These are phyloP conservation scores for Xerocomellus amylosporus DNA, from an alignment of 768 basidiomycete genomes.

Conservation along the genomic window DNA sequence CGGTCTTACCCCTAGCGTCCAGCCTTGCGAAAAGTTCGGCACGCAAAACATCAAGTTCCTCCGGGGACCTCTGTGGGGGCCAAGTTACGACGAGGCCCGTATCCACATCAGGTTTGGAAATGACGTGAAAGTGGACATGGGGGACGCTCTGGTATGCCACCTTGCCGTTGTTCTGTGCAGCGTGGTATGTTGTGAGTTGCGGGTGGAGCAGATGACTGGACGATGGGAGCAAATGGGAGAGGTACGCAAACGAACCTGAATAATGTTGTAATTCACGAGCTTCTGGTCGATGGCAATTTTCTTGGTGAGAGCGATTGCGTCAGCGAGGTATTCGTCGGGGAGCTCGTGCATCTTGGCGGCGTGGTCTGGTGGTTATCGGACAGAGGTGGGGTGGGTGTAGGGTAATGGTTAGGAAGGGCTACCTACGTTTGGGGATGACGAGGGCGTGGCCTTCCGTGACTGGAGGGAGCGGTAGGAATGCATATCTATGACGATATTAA, in stretches of 20 bases:
- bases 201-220: not conserved
- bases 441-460: slow-evolving; percentile 84
- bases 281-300: slow-evolving; percentile 74
- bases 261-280: slow-evolving; percentile 77
- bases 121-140: slow-evolving; percentile 92
- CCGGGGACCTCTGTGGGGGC: slow-evolving; percentile 30
- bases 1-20: not conserved
- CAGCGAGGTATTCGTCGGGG: slow-evolving; percentile 77
- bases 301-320: slow-evolving; percentile 79
- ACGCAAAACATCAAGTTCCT: slow-evolving; percentile 12
- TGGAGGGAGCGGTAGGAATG: slow-evolving; percentile 91
- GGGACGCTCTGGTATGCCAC: slow-evolving; percentile 68
- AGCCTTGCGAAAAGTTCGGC: slow-evolving; percentile 1
- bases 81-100: slow-evolving; percentile 80
- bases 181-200: not conserved
- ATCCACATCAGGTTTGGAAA: slow-evolving; percentile 72
- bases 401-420: fast-evolving
- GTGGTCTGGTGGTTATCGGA: slow-evolving; percentile 55
- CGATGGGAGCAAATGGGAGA: too few relatives aligned
- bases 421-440: slow-evolving; percentile 85
- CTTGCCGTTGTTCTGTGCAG: slow-evolving; percentile 62
- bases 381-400: not conserved
- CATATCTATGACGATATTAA: slow-evolving; percentile 45
- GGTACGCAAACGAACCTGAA: slow-evolving; percentile 44
- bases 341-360: slow-evolving; percentile 82